Evolutionary conservation across 2,329 filamentous ascomycete genomes (phyloP), one percentile per base, ranked within the genome.

Genomic region (Davidsoniella virescens): DNA sequence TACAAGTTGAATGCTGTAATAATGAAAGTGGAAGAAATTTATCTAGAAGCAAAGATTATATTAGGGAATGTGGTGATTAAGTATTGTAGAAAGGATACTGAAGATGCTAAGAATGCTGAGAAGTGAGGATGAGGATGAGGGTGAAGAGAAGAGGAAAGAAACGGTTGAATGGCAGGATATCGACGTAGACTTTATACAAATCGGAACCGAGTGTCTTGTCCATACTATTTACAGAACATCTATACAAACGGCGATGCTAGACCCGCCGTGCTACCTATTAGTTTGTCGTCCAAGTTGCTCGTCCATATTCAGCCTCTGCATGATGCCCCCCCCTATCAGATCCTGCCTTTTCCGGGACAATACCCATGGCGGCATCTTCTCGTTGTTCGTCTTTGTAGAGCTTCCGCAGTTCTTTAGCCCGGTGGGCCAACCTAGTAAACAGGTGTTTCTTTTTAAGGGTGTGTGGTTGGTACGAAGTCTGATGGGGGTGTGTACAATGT

Each of bases 141-240:
- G 52, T 53, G 52, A 50, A 26, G 52, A 53, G 44, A 26, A 53
- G 25, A 51, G 41, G 45, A 49, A 41, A 42, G 14, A 33, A 40
- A 37, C 14, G 16, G 8, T 14, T 25, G 14, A 16, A 48, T 6
- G 10, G 3, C 29, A 37, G 42, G 48, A 44, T 18, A 8, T 16
- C 29, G n/a, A 18, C 14, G 29, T 1, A 18, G 48, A 40, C 48
- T 53, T 53, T 53, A 53, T 53, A 53, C 44, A 42, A 43, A 6
- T 43, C 5, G 6, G n/a, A 25, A 10, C 26, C 9, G 38, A 17
- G 10, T 26, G 10, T 23, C 46, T 25, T 25, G 6, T 6, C 14
- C 33, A 16, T 12, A 38, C 6, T 37, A 18, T 37, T 37, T 14
- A 38, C 44, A 37, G 26, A 47, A 16, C 23, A 14, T 16, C 43